Base-by-base conservation (phyloP, 73 alveolate species). In the Urostyla sp. region DNA sequence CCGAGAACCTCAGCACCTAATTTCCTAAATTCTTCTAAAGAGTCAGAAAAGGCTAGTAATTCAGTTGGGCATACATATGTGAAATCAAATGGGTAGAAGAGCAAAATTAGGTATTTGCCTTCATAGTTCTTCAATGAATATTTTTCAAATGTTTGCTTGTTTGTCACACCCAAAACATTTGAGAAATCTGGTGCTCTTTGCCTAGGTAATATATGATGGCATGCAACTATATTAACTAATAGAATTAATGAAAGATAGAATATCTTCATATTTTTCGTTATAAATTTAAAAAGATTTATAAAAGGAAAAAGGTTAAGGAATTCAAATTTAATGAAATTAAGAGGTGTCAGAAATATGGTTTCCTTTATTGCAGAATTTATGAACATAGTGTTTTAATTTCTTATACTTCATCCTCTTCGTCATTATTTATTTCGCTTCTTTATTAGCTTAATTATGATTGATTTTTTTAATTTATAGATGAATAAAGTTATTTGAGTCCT, bases 31-130 rank as follows among this genome's bases (percentile, higher is more conserved):
- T 95, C 81, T 53, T 87, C 95, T 43, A 91, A 75, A 23, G 97
- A 98, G 58, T 95, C 98, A 51, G 97, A 90, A 93, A 97, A 97
- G 35, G 99, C 97, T 72, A 96, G 87, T 49, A 97, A 83, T 73
- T 97, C 99, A 23, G 99, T 97, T 10, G 99, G 99, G 91, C 99
- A 97, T 21, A 97, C 99, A 66, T 94, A 97, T 60, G 99, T 97
- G 78, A 97, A 97, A 85, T 97, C 99, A 78, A 97, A 94, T 55
- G 99, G 99, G 85, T 97, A 97, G 93, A 97, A 97, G 84, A 97
- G 90, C 75, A 95, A 75, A 32, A 97, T 98, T 44, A 95, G 89
- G 93, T 97, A 97, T 88, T 91, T 97, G 72, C 96, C 98, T 69
- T 78, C 63, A 89, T 84, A 94, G 72, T 90, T 97, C 34, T 58